A percentile compares a stretch with the other conserved stretches of the same genome.
Conservation (phyloP, 169 alveolate species). For the Besnoitia besnoiti region DNA sequence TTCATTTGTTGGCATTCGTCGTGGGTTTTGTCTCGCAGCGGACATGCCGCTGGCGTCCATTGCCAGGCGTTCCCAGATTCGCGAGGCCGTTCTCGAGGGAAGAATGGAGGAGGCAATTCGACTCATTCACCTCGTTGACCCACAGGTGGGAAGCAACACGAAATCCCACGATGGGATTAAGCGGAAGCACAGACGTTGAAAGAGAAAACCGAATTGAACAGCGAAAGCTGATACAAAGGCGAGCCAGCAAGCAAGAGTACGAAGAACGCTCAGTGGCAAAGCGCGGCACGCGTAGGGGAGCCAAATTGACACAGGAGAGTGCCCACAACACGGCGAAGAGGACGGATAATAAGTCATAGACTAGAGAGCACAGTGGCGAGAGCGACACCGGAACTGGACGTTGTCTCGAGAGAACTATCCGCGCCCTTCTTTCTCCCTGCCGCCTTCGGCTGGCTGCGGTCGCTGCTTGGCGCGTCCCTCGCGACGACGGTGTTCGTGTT, state of each 20-base stretch:
- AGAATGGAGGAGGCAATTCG: constrained; percentile 62
- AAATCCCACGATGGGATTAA: neutral
- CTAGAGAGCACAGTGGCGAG: no score
- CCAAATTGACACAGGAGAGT: neutral
- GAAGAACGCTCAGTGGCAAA: neutral
- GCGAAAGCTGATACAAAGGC: neutral
- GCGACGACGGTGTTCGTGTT: no score
- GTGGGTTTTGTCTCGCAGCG: constrained; percentile 48
- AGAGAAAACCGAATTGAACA: neutral
- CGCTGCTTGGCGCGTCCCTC: no score
- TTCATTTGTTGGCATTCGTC: no score
- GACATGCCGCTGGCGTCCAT: constrained; percentile 69
- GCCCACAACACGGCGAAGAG: no score
- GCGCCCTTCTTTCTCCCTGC: neutral
- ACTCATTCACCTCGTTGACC: constrained; percentile 47
- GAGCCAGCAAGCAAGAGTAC: neutral
- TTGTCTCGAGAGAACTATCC: no score
- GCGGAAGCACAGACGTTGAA: neutral
- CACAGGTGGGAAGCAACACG: constrained; percentile 11
- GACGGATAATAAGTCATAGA: no score
- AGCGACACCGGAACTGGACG: no score
- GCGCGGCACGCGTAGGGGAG: neutral
- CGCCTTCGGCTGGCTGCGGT: neutral
- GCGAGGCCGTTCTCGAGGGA: constrained; percentile 66
- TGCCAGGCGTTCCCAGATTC: constrained; percentile 59